Evolutionary conservation across 192 early-diverging fungal genomes (phyloP).

Genomic region (Chytriomyces sp.): DNA sequence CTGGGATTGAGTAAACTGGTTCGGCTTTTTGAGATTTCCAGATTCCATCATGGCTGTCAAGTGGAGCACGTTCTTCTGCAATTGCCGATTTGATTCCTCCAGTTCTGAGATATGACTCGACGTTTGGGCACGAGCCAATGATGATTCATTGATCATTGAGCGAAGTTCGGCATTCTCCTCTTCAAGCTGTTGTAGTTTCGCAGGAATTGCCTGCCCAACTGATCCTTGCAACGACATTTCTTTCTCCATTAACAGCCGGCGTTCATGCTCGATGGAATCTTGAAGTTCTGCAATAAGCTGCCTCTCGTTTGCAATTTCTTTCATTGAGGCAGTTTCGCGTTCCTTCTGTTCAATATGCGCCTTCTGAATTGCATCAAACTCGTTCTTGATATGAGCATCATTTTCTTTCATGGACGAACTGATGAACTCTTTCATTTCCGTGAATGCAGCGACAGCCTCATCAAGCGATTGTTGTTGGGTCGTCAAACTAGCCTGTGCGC

Average conservation of each 20-base stretch:
- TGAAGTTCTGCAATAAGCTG: conserved; percentile 11
- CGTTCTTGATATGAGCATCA: conserved; percentile 18
- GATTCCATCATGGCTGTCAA: conserved; percentile 36
- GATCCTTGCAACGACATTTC: conserved; percentile 13
- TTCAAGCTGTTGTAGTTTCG: conserved; percentile 7
- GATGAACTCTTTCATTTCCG: conserved; percentile 31
- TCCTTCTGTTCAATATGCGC: conserved; percentile 18
- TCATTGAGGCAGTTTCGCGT: conserved; percentile 16
- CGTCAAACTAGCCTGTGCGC: not conserved
- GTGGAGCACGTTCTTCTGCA: conserved; percentile 32
- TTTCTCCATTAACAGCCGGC: conserved; percentile 9
- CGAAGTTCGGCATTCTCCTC: conserved; percentile 18
- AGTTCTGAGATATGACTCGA: conserved; percentile 1
- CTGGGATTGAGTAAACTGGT: not conserved
- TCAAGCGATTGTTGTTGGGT: conserved; percentile 25
- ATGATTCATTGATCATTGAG: not conserved
- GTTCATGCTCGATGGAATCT: conserved; percentile 22
- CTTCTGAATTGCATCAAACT: conserved; percentile 27
- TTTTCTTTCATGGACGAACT: conserved; percentile 26
- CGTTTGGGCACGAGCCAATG: not conserved
- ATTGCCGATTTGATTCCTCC: conserved; percentile 26
- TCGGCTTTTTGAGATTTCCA: conserved; percentile 5
- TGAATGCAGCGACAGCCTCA: conserved; percentile 20
- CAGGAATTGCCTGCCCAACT: not conserved
- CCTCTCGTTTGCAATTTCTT: conserved; percentile 13